These are phyloP conservation scores for Coemansia sp. DNA, from an alignment of 192 early-diverging fungal genomes.

Conservation along the genomic window DNA sequence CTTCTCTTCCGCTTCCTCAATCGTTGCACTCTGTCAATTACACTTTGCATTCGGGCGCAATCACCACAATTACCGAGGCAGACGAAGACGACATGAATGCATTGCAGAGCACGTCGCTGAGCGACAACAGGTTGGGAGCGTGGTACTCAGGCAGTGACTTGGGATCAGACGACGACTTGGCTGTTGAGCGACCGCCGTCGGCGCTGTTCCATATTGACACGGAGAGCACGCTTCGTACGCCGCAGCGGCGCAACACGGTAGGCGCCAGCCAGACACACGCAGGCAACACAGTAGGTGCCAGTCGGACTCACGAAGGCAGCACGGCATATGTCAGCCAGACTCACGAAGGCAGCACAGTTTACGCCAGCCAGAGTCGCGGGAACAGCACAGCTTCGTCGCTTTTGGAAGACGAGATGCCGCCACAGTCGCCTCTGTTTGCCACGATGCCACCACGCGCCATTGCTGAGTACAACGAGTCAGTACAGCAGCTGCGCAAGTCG, in stretches of 20 bases:
- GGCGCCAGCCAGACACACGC: no score
- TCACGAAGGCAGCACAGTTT: background rate
- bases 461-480: slow-evolving; percentile 21
- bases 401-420: slow-evolving; percentile 46
- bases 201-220: slow-evolving; percentile 19
- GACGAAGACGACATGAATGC: background rate
- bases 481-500: slow-evolving; percentile 22
- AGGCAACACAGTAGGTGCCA: no score
- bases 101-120: background rate
- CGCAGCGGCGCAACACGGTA: background rate
- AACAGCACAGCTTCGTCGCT: slow-evolving; percentile 4
- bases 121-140: background rate
- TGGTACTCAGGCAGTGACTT: background rate
- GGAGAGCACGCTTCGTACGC: background rate
- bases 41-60: background rate
- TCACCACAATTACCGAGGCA: slow-evolving; percentile 6
- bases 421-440: slow-evolving; percentile 45
- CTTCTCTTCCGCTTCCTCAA: background rate
- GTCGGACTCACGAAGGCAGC: no score
- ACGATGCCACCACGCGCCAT: slow-evolving; percentile 28
- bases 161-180: slow-evolving; percentile 18
- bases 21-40: background rate
- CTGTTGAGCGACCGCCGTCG: slow-evolving; percentile 30
- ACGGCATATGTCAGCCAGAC: no score
- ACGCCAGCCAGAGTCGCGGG: no score